Conservation (phyloP, 257 asterid species). For the Verbascum thapsus region DNA sequence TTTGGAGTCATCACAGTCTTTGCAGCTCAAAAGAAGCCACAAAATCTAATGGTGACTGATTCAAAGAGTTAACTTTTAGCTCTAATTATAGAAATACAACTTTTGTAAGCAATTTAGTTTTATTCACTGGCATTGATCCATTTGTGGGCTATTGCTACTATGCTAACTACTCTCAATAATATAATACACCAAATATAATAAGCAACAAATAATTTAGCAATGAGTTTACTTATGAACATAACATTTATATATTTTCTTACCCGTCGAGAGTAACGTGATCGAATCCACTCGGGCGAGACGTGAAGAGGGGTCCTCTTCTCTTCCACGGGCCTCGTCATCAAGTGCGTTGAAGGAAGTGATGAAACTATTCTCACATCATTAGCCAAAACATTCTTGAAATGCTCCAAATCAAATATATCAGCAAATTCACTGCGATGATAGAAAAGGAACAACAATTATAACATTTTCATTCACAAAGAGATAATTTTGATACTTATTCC, state of each 20-base stretch:
- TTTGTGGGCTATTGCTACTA: neutral
- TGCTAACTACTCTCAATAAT: neutral
- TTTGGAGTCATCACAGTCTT: slow-evolving; percentile 12
- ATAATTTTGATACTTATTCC: neutral
- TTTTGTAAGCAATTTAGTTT: neutral
- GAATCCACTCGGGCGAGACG: slow-evolving; percentile 80
- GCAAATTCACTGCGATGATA: slow-evolving; percentile 80
- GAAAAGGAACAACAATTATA: slow-evolving; percentile 17
- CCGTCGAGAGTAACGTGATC: slow-evolving; percentile 57
- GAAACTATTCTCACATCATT: slow-evolving; percentile 84
- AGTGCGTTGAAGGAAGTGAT: slow-evolving; percentile 87
- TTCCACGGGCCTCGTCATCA: slow-evolving; percentile 85
- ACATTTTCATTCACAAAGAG: slow-evolving; percentile 18
- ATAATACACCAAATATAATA: neutral
- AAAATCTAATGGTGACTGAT: neutral
- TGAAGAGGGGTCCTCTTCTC: slow-evolving; percentile 79
- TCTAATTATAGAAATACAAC: neutral
- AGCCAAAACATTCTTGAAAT: slow-evolving; percentile 76
- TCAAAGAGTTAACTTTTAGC: neutral
- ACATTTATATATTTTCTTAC: slow-evolving; percentile 35
- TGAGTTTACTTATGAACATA: neutral
- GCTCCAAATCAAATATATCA: slow-evolving; percentile 89
- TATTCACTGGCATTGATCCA: neutral
- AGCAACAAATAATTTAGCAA: slow-evolving; percentile 3
- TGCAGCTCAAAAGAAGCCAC: slow-evolving; percentile 19